Conservation (phyloP, 2,329 filamentous ascomycete genomes). For the Sporothrix schenckii region DNA sequence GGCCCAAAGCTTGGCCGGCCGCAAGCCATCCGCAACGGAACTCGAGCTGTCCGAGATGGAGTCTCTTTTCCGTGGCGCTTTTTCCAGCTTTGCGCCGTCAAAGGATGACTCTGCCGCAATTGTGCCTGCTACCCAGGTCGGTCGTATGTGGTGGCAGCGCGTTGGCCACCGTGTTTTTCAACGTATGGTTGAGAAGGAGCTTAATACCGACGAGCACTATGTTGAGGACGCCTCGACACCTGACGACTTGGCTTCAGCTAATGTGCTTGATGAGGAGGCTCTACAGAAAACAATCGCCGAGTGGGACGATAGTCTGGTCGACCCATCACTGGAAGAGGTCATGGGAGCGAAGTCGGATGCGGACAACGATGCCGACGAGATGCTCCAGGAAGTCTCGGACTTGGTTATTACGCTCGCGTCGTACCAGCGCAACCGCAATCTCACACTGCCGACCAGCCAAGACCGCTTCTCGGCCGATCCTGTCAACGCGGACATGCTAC, state of each 20-base stretch:
- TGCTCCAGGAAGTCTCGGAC: slow-evolving; percentile 73
- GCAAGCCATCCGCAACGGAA: slow-evolving; percentile 59
- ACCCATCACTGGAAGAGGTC: slow-evolving; percentile 59
- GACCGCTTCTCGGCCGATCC: slow-evolving; percentile 64
- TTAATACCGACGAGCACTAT: slow-evolving; percentile 44
- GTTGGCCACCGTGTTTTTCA: slow-evolving; percentile 67
- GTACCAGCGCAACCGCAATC: slow-evolving; percentile 76
- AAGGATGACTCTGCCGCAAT: slow-evolving; percentile 73
- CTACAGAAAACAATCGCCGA: slow-evolving; percentile 60
- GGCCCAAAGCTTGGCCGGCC: slow-evolving; percentile 66
- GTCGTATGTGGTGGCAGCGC: slow-evolving; percentile 76
- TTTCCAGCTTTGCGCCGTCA: slow-evolving; percentile 77
- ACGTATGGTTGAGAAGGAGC: slow-evolving; percentile 61
- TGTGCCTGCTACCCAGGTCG: slow-evolving; percentile 67
- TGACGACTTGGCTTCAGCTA: slow-evolving; percentile 12
- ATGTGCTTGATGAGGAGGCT: slow-evolving; percentile 52
- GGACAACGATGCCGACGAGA: slow-evolving; percentile 67
- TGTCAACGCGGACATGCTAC: slow-evolving; percentile 67
- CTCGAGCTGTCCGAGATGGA: slow-evolving; percentile 70
- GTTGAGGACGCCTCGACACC: slow-evolving; percentile 44
- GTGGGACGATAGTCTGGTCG: slow-evolving; percentile 61
- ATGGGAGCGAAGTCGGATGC: slow-evolving; percentile 56
- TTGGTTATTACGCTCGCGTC: slow-evolving; percentile 76
- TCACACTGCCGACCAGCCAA: slow-evolving; percentile 66
- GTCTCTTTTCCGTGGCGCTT: slow-evolving; percentile 72